Evolutionary conservation across 306 rosid genomes (phyloP), one percentile per base, ranked within the genome.

Genomic region (Dryas drummondii): DNA sequence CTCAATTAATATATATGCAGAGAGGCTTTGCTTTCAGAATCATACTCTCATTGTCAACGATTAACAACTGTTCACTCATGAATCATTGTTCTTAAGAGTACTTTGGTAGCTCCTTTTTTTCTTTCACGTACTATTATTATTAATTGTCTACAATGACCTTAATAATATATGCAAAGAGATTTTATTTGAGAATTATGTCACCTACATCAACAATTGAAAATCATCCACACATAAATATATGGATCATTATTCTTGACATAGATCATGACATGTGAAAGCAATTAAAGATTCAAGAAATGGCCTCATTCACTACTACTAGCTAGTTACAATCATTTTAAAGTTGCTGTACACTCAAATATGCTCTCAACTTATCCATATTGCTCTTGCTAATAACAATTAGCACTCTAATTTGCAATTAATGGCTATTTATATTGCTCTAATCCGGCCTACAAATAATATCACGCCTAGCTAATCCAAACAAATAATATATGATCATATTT

Each of bases 361-460:
- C 64, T 37, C 46, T 71, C 15, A 42, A 17, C 26, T 48, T 52
- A 19, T 45, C 65, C 19, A 40, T 63, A 4, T 60, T 14, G 32
- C 46, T 60, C 66, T 60, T 60, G 66, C 45, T 32, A 19, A 60
- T 1, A 32, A 32, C 37, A 32, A 22, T 22, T 52, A 40, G 62
- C 16, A 14, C 50, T 70, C 74, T 37, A 32, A 32, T 70, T 52
- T 61, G 74, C 74, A 70, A 22, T 22, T 22, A 22, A 70, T 70
- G 63, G 63, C 62, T 62, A 70, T 40, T 70, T 40, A 70, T 70
- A 41, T 44, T 71, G 66, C 76, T 45, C 76, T 56, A 71, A 17
- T 11, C 76, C n/a, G n/a, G n/a, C n/a, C 76, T 71, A 71, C 66
- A 44, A 71, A 71, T 56, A 71, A 55, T 71, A 45, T 44, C 60